Conservation (phyloP, 1,139 yeast genomes). For the Blastobotrys capitulatus region DNA sequence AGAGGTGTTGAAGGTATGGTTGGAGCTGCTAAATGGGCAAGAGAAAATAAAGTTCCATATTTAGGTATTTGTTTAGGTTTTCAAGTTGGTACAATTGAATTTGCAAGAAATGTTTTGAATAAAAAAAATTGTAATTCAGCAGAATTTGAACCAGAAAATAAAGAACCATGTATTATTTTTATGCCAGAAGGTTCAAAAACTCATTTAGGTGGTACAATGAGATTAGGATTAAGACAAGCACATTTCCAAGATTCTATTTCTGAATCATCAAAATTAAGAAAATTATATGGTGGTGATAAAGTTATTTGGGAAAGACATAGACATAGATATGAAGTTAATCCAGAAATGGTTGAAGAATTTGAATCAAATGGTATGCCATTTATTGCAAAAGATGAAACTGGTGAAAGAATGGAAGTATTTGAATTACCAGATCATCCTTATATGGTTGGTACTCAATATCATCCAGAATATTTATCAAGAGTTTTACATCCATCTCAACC, state of each 20-base stretch:
- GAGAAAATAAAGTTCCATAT: slow-evolving; percentile 90
- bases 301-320: slow-evolving; percentile 91
- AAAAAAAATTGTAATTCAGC: slow-evolving; percentile 67
- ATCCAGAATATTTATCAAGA: slow-evolving; percentile 94
- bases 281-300: slow-evolving; percentile 69
- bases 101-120: slow-evolving; percentile 76
- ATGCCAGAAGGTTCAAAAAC: slow-evolving; percentile 98
- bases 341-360: slow-evolving; percentile 61
- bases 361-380: slow-evolving; percentile 78
- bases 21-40: slow-evolving; percentile 94
- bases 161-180: slow-evolving; percentile 82
- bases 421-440: slow-evolving; percentile 81
- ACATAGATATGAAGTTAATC: slow-evolving; percentile 97
- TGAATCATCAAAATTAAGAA: slow-evolving; percentile 68
- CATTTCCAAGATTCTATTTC: slow-evolving; percentile 59
- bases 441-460: slow-evolving; percentile 95
- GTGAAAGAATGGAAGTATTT: slow-evolving; percentile 88
- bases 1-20: slow-evolving; percentile 99
- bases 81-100: slow-evolving; percentile 95
- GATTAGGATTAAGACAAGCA: slow-evolving; percentile 91
- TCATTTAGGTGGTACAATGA: slow-evolving; percentile 98
- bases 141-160: slow-evolving; percentile 66
- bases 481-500: slow-evolving; percentile 97
- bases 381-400: slow-evolving; percentile 89
- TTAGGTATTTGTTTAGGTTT: slow-evolving; percentile 97